A percentile compares a stretch with the other conserved stretches of the same genome.
These are phyloP conservation scores for Lasiosphaeriaceae sp. DNA, from an alignment of 495 filamentous ascomycete genomes.

Conservation along the genomic window DNA sequence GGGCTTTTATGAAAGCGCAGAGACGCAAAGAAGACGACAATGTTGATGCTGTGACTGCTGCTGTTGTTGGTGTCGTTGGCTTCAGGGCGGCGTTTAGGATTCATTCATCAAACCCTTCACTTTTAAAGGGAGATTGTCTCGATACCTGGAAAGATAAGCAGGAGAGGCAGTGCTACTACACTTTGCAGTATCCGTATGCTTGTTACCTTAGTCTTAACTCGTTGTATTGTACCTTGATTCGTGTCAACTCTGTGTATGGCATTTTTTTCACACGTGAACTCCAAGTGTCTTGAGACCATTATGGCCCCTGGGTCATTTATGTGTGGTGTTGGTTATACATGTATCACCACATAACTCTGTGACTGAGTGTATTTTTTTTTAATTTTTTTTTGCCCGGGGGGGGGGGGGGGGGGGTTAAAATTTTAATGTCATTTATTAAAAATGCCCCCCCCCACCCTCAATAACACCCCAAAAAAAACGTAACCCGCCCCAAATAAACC, in stretches of 20 bases:
- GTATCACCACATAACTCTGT: too few species aligned
- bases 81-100: conserved; percentile 20
- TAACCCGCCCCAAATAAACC: conserved; percentile 56
- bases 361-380: too few species aligned
- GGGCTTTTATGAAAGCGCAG: background rate
- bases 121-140: conserved; percentile 6
- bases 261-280: too few species aligned
- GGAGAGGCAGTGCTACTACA: conserved; percentile 9
- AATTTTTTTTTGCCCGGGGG: too few species aligned
- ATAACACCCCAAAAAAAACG: conserved; percentile 30
- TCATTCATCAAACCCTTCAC: conserved; percentile 13
- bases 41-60: too few species aligned
- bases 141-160: conserved; percentile 14
- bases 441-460: background rate
- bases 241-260: too few species aligned
- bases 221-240: too few species aligned
- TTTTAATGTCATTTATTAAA: too few species aligned
- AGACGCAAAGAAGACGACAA: background rate
- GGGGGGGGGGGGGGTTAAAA: too few species aligned
- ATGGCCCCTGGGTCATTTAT: too few species aligned
- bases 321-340: too few species aligned
- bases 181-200: background rate
- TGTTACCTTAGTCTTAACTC: background rate
- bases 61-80: background rate
- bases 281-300: too few species aligned